phyloP scores from a whole-genome alignment of 2,329 filamentous ascomycete genomes.

The Epichloe baconii region DNA sequence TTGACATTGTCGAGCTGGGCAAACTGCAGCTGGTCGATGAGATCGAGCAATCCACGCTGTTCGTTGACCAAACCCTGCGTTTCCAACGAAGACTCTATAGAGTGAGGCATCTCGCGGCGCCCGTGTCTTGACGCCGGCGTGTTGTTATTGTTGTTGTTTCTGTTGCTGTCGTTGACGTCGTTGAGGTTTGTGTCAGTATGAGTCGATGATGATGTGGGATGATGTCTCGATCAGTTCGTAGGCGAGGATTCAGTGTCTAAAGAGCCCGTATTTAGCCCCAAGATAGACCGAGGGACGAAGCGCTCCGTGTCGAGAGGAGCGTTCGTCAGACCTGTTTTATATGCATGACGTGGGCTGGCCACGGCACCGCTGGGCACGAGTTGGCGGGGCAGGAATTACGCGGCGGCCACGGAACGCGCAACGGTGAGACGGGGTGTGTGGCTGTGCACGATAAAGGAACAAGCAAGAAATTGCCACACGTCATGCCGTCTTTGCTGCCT shows the following conservation, averaged over 20 bases:
- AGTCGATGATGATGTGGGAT: not conserved
- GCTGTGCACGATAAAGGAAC: not conserved
- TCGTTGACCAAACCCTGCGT: slow-evolving; percentile 38
- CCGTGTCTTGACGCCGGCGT: slow-evolving; percentile 8
- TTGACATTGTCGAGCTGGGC: slow-evolving; percentile 38
- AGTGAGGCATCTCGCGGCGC: slow-evolving; percentile 22
- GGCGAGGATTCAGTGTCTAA: slow-evolving; percentile 2
- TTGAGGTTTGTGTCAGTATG: not conserved
- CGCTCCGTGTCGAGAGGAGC: too few species aligned
- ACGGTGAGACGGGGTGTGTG: not conserved
- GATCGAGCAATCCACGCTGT: slow-evolving; percentile 43
- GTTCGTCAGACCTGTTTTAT: not conserved
- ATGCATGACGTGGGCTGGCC: not conserved
- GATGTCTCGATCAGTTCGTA: not conserved
- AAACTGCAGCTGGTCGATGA: slow-evolving; percentile 42
- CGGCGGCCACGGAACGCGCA: not conserved
- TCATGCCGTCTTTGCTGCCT: not conserved
- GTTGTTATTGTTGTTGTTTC: not conserved
- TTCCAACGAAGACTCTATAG: slow-evolving; percentile 35
- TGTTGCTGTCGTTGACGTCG: not conserved
- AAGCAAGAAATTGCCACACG: not conserved
- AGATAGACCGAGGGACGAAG: not conserved
- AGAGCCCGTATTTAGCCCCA: slow-evolving; percentile 6
- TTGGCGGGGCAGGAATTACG: not conserved
- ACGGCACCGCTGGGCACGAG: not conserved